Conservation (phyloP, 2,329 filamentous ascomycete species). For the Drechmeria coniospora region DNA sequence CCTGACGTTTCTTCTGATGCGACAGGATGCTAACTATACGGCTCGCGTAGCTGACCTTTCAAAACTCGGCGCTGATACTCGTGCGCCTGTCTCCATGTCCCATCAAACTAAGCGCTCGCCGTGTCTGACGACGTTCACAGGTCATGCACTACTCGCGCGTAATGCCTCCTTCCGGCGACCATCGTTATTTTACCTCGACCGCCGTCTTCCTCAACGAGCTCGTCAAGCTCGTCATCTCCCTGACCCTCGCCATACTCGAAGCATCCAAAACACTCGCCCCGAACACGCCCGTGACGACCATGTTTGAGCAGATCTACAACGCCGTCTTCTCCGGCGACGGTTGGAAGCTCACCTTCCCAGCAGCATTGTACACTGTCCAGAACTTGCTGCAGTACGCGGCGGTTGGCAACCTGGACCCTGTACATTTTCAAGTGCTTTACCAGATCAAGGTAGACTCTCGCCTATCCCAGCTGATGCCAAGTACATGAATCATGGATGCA, state of each 20-base stretch:
- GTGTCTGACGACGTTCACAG: conserved; percentile 25
- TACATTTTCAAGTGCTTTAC: conserved; percentile 85
- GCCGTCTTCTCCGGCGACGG: conserved; percentile 79
- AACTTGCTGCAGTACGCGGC: conserved; percentile 91
- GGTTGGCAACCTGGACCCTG: conserved; percentile 78
- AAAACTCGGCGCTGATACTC: conserved; percentile 66
- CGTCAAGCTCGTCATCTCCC: conserved; percentile 72
- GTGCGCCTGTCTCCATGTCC: conserved; percentile 23
- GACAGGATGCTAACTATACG: conserved; percentile 4
- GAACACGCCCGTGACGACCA: conserved; percentile 62
- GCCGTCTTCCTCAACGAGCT: conserved; percentile 89
- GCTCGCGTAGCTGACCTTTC: conserved; percentile 46
- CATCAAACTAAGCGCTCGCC: not conserved
- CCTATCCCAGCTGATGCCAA: not conserved
- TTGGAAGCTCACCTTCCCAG: conserved; percentile 88
- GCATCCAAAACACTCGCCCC: conserved; percentile 63
- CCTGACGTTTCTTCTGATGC: conserved; percentile 9
- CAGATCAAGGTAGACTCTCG: conserved; percentile 57
- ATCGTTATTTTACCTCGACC: conserved; percentile 85
- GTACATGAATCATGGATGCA: too few relatives aligned
- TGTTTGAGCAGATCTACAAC: conserved; percentile 66
- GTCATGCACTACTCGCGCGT: conserved; percentile 89
- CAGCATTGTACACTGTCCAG: conserved; percentile 75
- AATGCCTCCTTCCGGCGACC: conserved; percentile 72
- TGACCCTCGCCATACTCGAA: conserved; percentile 80